Percentiles rank a stretch among this genome's conserved stretches.
Conservation (phyloP, 1,284 basidiomycete species). For the Tausonia pullulans region DNA sequence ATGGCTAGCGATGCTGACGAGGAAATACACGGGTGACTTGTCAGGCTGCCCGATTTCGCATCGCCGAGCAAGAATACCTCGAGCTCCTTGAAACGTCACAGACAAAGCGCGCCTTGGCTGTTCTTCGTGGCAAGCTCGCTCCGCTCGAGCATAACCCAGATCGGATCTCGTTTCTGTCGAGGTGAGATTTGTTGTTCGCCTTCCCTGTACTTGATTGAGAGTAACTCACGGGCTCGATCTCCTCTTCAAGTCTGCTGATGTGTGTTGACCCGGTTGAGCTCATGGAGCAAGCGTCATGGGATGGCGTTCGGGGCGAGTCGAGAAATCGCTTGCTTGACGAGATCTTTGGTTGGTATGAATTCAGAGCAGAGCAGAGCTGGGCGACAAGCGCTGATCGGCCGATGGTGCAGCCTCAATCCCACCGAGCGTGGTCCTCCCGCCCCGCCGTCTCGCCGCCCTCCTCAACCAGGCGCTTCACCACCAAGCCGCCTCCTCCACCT, state of each 20-base stretch:
- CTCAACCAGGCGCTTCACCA: conserved; percentile 73
- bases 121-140: conserved; percentile 77
- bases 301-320: too few relatives aligned
- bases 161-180: conserved; percentile 69
- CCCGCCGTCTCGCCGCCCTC: conserved; percentile 69
- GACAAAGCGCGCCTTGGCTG: conserved; percentile 69
- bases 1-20: not conserved
- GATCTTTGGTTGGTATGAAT: too few relatives aligned
- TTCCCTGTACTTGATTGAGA: not conserved
- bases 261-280: too few relatives aligned
- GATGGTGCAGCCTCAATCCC: conserved; percentile 61
- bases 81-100: conserved; percentile 79
- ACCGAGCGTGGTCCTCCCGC: conserved; percentile 82
- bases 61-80: conserved; percentile 90
- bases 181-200: conserved; percentile 51
- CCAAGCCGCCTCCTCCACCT: conserved; percentile 66
- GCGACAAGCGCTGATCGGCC: too few relatives aligned
- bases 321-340: too few relatives aligned
- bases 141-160: conserved; percentile 64
- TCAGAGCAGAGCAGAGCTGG: too few relatives aligned
- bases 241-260: too few relatives aligned
- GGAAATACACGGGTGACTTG: not conserved
- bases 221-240: too few relatives aligned
- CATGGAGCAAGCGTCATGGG: too few relatives aligned
- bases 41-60: conserved; percentile 72